Base-by-base conservation (phyloP, 805 yeast genomes). In the Saccharomyces eubayanus region DNA sequence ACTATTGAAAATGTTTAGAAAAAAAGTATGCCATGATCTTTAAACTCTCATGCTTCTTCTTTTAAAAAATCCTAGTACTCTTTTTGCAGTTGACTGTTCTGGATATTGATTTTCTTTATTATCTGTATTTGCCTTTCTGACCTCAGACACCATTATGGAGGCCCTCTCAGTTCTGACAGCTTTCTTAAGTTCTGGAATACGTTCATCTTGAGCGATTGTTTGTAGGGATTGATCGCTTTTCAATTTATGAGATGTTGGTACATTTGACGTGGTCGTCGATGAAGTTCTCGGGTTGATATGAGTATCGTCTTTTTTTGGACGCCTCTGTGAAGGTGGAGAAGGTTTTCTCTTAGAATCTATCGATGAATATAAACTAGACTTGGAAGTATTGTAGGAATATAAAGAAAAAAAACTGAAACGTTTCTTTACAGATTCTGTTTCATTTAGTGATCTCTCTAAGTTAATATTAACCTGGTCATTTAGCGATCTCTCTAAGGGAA, bases 21-120 rank as follows among this genome's bases (percentile, higher is more conserved):
- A 49, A 24, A 36, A 47, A 24, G 50, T 46, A 31, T 28, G 48
- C 11, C 24, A 51, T 46, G 40, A 45, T 28, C 9, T 47, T 59
- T 50, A 61, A 16, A 66, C 28, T 55, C 68, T 62, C 69, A 73
- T 67, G 57, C 78, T 80, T 69, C 87, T 79, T 68, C 89, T 77
- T 66, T 85, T 84, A 74, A 85, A 85, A 67, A 85, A 85, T 66
- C 85, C 91, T 78, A 85, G 81, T 6, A 85, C 89, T 62, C 81
- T 82, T 64, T 83, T 81, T 3, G 94, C 89, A 1, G 92, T 85
- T 47, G 90, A 83, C n/a, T 47, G 24, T 59, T 83, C 57, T 30
- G 50, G 55, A 21, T 41, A 14, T 14, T 49, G 47, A 27, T 31
- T 6, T 46, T 16, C 29, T 14, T 46, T 46, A 46, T 27, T 14